These are phyloP conservation scores for Naganishia vishniacii DNA, from an alignment of 768 basidiomycete genomes.

Conservation along the genomic window DNA sequence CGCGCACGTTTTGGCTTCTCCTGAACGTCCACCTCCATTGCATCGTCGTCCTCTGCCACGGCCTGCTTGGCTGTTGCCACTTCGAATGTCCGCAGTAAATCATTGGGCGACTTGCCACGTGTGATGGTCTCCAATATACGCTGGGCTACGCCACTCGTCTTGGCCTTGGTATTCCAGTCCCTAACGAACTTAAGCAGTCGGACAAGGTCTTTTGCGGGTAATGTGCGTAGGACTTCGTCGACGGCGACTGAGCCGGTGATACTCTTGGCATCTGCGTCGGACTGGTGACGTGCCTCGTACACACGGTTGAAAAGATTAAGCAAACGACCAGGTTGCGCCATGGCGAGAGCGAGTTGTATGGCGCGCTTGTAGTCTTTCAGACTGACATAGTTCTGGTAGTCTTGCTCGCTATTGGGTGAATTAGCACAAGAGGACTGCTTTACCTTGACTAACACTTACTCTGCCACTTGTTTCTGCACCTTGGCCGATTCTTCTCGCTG, in stretches of 20 bases:
- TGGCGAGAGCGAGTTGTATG: slow-evolving; percentile 81
- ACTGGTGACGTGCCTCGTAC: slow-evolving; percentile 34
- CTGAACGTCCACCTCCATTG: not conserved
- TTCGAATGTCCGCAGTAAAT: slow-evolving; percentile 64
- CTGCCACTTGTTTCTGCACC: slow-evolving; percentile 67
- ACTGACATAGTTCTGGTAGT: slow-evolving; percentile 81
- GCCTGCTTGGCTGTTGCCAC: slow-evolving; percentile 24
- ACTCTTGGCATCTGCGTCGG: slow-evolving; percentile 43
- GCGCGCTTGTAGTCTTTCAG: slow-evolving; percentile 85
- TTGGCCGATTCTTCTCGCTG: slow-evolving; percentile 68
- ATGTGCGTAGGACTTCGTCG: slow-evolving; percentile 71
- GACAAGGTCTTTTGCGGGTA: slow-evolving; percentile 68
- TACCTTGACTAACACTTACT: slow-evolving; percentile 55
- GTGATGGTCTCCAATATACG: slow-evolving; percentile 72
- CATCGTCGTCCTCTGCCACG: slow-evolving; percentile 26
- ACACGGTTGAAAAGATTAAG: slow-evolving; percentile 71
- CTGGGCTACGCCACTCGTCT: slow-evolving; percentile 79
- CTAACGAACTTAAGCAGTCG: slow-evolving; percentile 74
- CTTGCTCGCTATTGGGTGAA: slow-evolving; percentile 70
- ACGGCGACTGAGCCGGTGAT: slow-evolving; percentile 68
- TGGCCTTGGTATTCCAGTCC: slow-evolving; percentile 94
- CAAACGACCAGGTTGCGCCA: slow-evolving; percentile 80
- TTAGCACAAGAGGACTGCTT: not conserved
- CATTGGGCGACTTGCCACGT: slow-evolving; percentile 67
- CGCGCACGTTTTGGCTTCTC: slow-evolving; percentile 14